A percentile compares a stretch with the other conserved stretches of the same genome.
Evolutionary conservation across 371 early-diverging fungal genomes (phyloP).

Genomic region (Lichtheimia corymbifera): DNA sequence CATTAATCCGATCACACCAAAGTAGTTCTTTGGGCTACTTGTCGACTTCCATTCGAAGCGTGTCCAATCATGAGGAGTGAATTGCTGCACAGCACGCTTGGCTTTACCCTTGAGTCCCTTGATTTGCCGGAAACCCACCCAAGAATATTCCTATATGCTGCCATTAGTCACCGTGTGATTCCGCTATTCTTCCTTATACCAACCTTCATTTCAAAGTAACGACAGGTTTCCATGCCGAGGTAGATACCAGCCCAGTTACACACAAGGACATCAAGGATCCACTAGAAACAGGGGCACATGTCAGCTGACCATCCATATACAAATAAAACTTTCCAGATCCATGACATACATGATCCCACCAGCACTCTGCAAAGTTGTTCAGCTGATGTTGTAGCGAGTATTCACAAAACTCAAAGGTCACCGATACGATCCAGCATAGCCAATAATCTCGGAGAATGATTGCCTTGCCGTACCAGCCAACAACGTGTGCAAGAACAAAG

Average conservation of each 20-base stretch:
- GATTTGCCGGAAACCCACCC: slow-evolving; percentile 89
- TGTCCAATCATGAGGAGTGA: slow-evolving; percentile 94
- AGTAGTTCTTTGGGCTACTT: slow-evolving; percentile 76
- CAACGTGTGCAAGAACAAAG: slow-evolving; percentile 90
- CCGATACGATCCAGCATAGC: slow-evolving; percentile 93
- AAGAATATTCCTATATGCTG: slow-evolving; percentile 72
- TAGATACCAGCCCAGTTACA: slow-evolving; percentile 96
- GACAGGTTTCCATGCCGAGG: slow-evolving; percentile 95
- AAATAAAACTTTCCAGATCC: neutral
- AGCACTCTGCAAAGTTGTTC: slow-evolving; percentile 97
- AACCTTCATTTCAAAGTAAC: slow-evolving; percentile 91
- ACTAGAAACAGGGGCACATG: slow-evolving; percentile 52
- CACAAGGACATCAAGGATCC: slow-evolving; percentile 93
- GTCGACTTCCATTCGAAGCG: slow-evolving; percentile 88
- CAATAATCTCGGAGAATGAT: slow-evolving; percentile 91
- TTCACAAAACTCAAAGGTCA: slow-evolving; percentile 94
- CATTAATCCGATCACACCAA: slow-evolving; percentile 65
- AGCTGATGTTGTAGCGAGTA: slow-evolving; percentile 95
- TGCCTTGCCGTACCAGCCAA: slow-evolving; percentile 97
- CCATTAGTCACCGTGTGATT: neutral
- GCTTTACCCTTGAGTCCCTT: slow-evolving; percentile 83
- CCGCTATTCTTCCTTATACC: neutral
- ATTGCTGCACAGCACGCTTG: slow-evolving; percentile 87
- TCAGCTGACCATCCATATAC: neutral
- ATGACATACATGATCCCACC: slow-evolving; percentile 95